Conservation (phyloP, 345 rosid genomes). For the Salix dunnii region DNA sequence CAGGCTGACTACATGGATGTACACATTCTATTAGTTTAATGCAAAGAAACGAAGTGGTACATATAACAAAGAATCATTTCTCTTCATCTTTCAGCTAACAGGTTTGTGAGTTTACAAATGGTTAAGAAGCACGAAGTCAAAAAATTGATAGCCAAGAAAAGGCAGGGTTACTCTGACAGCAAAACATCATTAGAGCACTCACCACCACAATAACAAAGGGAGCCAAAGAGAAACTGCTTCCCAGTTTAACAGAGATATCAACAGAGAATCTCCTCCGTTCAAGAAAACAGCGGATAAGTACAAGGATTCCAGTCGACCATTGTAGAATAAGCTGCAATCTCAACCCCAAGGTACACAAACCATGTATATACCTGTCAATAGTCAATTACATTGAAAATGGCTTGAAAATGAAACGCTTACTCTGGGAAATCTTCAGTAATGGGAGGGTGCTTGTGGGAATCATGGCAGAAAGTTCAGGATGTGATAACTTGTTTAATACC, state of each 20-base stretch:
- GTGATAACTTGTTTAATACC: conserved; percentile 5
- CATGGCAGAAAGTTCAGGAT: conserved; percentile 10
- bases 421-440: conserved; percentile 30
- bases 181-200: conserved; percentile 24
- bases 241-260: conserved; percentile 77
- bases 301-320: conserved; percentile 83
- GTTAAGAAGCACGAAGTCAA: not conserved
- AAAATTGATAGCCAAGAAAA: not conserved
- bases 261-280: conserved; percentile 59
- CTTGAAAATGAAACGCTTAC: conserved; percentile 35
- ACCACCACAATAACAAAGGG: conserved; percentile 94
- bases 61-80: not conserved
- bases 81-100: not conserved
- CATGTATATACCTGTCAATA: conserved; percentile 51
- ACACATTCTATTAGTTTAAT: not conserved
- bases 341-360: conserved; percentile 53
- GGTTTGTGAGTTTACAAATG: not conserved
- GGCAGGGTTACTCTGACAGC: not conserved
- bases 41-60: not conserved
- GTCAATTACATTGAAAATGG: conserved; percentile 37
- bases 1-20: conserved; percentile 58
- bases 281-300: conserved; percentile 74
- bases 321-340: conserved; percentile 95
- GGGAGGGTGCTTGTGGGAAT: conserved; percentile 17
- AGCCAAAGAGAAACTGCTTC: conserved; percentile 91